These are phyloP conservation scores for Phytophthora parvispora DNA, from an alignment of 352 stramenopile genomes.

Conservation along the genomic window DNA sequence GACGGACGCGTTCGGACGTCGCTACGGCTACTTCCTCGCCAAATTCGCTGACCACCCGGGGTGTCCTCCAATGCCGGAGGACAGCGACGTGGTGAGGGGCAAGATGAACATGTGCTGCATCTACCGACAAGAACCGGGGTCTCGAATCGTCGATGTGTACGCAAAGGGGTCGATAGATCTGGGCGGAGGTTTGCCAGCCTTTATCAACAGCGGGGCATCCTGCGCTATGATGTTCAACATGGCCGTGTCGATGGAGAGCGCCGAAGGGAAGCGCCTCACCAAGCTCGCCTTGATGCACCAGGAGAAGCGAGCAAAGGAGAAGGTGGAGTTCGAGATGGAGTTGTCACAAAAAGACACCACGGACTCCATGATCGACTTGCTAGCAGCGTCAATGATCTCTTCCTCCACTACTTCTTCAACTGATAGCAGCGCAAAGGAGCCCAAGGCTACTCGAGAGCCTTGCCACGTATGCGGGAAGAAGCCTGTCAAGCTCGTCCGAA, in stretches of 20 bases:
- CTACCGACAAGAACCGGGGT: constrained; percentile 53
- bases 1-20: constrained; percentile 39
- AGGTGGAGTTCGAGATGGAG: constrained; percentile 2
- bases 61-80: constrained; percentile 48
- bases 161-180: constrained; percentile 56
- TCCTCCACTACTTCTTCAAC: constrained; percentile 12
- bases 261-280: constrained; percentile 42
- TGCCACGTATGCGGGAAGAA: constrained; percentile 38
- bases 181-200: constrained; percentile 36
- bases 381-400: constrained; percentile 28
- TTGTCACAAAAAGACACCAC: constrained; percentile 19
- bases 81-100: constrained; percentile 45
- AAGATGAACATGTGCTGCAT: constrained; percentile 71
- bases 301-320: constrained; percentile 6
- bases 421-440: constrained; percentile 9
- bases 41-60: constrained; percentile 41
- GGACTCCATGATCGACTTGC: constrained; percentile 21
- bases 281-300: constrained; percentile 31
- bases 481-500: constrained; percentile 29
- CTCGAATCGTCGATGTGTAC: constrained; percentile 55
- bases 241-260: constrained; percentile 32
- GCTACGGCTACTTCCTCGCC: constrained; percentile 65
- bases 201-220: constrained; percentile 25
- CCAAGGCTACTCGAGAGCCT: constrained; percentile 2
- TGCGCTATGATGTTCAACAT: constrained; percentile 41